Evolutionary conservation across 768 basidiomycete species (phyloP).

Genomic region (Artomyces pyxidatus): DNA sequence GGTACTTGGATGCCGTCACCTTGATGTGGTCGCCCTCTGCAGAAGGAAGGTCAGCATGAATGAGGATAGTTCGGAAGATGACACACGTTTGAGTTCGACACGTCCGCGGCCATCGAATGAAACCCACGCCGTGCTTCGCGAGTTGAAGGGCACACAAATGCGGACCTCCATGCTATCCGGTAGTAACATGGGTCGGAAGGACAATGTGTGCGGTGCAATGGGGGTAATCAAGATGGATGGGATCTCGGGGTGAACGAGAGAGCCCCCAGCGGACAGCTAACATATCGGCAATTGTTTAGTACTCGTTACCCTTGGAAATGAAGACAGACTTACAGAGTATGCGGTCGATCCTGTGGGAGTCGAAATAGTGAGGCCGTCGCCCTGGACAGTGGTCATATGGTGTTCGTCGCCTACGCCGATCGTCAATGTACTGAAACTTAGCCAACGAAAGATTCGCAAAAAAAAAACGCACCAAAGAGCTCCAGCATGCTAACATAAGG

Average conservation of each 20-base stretch:
- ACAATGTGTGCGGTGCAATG: constrained; percentile 96
- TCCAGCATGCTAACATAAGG: constrained; percentile 95
- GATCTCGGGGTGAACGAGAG: constrained; percentile 95
- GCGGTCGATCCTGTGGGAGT: constrained; percentile 99
- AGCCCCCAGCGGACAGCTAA: constrained; percentile 88
- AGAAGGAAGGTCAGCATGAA: constrained; percentile 4
- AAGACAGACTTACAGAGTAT: constrained; percentile 68
- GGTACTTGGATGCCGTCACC: constrained; percentile 92
- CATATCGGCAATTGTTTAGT: constrained; percentile 9
- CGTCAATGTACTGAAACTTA: constrained; percentile 2
- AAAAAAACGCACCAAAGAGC: constrained; percentile 71
- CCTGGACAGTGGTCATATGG: constrained; percentile 98
- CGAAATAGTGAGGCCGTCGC: constrained; percentile 88
- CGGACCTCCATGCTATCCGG: constrained; percentile 98
- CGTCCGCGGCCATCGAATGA: constrained; percentile 97
- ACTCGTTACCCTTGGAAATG: background rate
- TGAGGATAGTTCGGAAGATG: background rate
- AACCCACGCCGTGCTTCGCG: constrained; percentile 96
- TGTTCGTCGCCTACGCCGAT: constrained; percentile 80
- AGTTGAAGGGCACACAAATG: constrained; percentile 98
- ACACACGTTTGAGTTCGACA: constrained; percentile 90
- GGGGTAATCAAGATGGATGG: constrained; percentile 95
- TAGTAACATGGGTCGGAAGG: constrained; percentile 96
- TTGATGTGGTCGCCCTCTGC: constrained; percentile 99
- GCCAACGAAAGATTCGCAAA: constrained; percentile 1